phyloP scores from a whole-genome alignment of 129 eudicot species.

The Saussurea involucrata region DNA sequence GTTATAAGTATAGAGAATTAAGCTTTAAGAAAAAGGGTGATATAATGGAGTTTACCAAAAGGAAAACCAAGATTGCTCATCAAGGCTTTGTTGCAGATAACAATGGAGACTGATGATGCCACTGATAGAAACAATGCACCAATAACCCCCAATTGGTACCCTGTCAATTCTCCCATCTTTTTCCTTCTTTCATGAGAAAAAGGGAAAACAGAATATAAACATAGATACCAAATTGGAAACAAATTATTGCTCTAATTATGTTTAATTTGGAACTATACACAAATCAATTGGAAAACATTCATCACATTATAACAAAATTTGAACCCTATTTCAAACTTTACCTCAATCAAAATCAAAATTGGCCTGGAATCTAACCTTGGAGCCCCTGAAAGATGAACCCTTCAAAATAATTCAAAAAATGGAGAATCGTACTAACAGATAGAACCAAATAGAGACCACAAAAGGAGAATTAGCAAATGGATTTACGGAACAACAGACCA shows the following conservation, averaged over 20 bases:
- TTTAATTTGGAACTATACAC: not conserved
- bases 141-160: slow-evolving; percentile 59
- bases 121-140: slow-evolving; percentile 78
- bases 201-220: not conserved
- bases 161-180: slow-evolving; percentile 61
- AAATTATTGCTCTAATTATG: not conserved
- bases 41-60: slow-evolving; percentile 42
- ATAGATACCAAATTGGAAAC: not conserved
- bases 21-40: not conserved
- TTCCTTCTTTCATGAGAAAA: not conserved
- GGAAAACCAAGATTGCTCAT: slow-evolving; percentile 79
- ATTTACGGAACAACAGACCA: not conserved
- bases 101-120: slow-evolving; percentile 82
- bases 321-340: not conserved
- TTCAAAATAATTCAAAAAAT: not conserved
- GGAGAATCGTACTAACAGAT: not conserved
- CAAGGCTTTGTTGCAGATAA: slow-evolving; percentile 78
- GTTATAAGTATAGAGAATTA: not conserved
- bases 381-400: not conserved
- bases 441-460: not conserved
- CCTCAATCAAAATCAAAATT: not conserved
- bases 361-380: not conserved
- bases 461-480: not conserved
- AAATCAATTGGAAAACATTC: not conserved
- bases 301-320: not conserved